Evolutionary conservation across 2,329 filamentous ascomycete genomes (phyloP), one percentile per base, ranked within the genome.

Genomic region (Cladosporium colombiae): DNA sequence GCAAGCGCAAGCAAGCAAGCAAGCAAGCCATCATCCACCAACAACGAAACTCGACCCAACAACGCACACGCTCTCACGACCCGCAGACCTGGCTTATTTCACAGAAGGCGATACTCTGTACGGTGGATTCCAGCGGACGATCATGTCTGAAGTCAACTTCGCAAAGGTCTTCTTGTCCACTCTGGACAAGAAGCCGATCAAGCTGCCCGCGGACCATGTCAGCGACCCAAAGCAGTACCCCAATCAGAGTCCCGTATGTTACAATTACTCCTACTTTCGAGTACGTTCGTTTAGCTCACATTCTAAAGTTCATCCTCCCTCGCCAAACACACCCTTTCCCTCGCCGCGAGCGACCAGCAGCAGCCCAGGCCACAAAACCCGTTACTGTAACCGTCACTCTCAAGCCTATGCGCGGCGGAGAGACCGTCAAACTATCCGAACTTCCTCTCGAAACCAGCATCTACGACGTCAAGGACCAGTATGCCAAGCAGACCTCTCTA

Each of bases 151-250:
- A 84, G 80, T 93, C 67, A 82, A 88, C 60, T 98, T 97, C 78
- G 90, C 92, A 72, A 92, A 91, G 79, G 84, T 87, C 35, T 97
- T 96, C 79, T 88, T 99, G 71, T 83, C 88, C 62, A 86, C 88
- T 25, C 86, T 98, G 68, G 92, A 96, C 79, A 86, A 88, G 67
- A 88, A 89, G 59, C 90, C 93, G 8, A 79, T 88, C 73, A 96
- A 93, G 82, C 86, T 98, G 69, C 88, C 90, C n/a, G 83, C 91
- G 70, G 92, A 98, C 78, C 91, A 97, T 87, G 89, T 96, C 78
- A 91, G 94, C 79, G 92, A 97, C 75, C 88, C 92, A 59, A 89
- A 88, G 73, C 87, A 85, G 70, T 93, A 94, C 76, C 90, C 91
- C 27, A 82, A 90, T 29, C 88, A 91, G 68, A 84, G 88, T 70